Evolutionary conservation across 148 eudicot genomes (phyloP), one percentile per base, ranked within the genome.

Genomic region (Chenopodium formosanum): DNA sequence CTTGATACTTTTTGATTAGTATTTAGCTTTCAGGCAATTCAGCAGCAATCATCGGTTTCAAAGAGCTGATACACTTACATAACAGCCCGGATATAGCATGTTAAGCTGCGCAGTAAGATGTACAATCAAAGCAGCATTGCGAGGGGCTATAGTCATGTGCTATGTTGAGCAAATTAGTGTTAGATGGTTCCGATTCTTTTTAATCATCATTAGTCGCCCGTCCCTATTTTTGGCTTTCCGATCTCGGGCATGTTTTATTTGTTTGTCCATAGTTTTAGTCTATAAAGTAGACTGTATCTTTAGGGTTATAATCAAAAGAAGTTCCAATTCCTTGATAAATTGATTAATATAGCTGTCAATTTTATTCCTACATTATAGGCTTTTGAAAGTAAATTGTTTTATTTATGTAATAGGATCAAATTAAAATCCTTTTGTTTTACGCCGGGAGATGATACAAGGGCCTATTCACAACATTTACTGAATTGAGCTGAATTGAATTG

Each of bases 261-360:
- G 9, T 20, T 62, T 63, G 63, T 37, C 58, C 46, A 69, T 75
- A 75, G 52, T 60, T 71, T 71, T 58, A 66, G 78, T 20, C 25
- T 40, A 37, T 70, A 40, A 77, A 81, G 64, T 78, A 67, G 79
- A 72, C 23, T 13, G n/a, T 65, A 10, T 23, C 50, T 71, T 12
- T 9, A 47, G 71, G 64, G 29, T 78, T 44, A 31, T 71, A 74
- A 23, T n/a, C 19, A 9, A 29, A 44, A 78, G 60, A 4, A 47
- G 3, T 48, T 11, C 63, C 37, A 23, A 29, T 66, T 44, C 17
- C 73, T 25, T 47, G 27, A 50, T 69, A 48, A 48, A n/a, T 47
- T 50, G 10, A 44, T 40, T 58, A 50, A 47, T 14, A 23, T 11
- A 40, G 14, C 16, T 74, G 13, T 74, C 64, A 47, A 50, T 3